Evolutionary conservation across 805 yeast species (phyloP), one percentile per base, ranked within the genome.

Genomic region (Wickerhamomyces mucosus): DNA sequence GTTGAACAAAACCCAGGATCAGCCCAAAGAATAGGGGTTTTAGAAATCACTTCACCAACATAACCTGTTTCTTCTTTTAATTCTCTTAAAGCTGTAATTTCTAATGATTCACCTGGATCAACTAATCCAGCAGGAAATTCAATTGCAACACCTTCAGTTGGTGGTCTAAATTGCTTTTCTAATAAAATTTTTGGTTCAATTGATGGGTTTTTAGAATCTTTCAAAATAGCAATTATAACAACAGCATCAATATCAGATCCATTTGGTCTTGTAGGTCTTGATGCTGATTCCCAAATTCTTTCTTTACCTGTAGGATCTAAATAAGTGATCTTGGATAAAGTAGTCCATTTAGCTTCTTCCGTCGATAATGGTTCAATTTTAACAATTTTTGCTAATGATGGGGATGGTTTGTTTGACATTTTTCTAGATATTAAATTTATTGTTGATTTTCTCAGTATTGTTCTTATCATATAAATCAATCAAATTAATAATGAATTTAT

Each of bases 101-200:
- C 86, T 18, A 84, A 56, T 1, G 78, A 53, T 53, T 92, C 97
- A 32, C 72, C 68, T 2, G 88, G 84, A 53, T 89, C 98, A 26
- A 92, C 70, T 40, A 89, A 63, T 0, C 98, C 98, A 1, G 98
- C 98, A 1, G 98, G 98, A 52, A 88, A 69, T 56, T 89, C 98
- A 39, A 89, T 75, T 48, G 94, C 79, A 7, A 89, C 84, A 14
- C 85, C 89, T 32, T 69, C 78, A 4, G 80, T 81, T 1, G 98
- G 97, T 1, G 97, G 96, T 35, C 98, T 69, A 59, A 80, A 89
- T 54, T 89, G 98, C 51, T 83, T 84, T 50, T 84, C 89, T 13
- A 92, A 59, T 41, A 59, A 63, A 21, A 62, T 56, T 38, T 71
- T 74, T 4, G 75, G 68, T 23, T 23, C 26, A 23, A 14, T 14